Evolutionary conservation across 768 basidiomycete species (phyloP).

Genomic region (Leccinellum albellum): DNA sequence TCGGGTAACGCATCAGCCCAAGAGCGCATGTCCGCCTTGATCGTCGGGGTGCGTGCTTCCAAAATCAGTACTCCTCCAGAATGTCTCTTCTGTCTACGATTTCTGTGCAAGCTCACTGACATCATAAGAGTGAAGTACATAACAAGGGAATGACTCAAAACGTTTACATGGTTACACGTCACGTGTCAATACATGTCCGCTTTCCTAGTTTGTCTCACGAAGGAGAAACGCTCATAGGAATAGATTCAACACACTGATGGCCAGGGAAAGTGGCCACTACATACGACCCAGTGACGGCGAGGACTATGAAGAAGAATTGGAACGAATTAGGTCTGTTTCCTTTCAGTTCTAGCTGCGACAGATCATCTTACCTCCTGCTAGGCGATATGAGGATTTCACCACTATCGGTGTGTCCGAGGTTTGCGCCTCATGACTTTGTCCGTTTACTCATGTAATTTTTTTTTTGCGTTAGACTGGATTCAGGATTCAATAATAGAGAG

Average conservation of each 20-base stretch:
- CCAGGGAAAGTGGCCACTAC: constrained; percentile 21
- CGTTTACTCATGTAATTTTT: constrained; percentile 8
- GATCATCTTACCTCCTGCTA: constrained; percentile 32
- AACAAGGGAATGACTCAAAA: no score
- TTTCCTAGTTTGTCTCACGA: constrained; percentile 1
- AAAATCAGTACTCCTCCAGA: neutral
- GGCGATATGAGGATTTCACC: constrained; percentile 92
- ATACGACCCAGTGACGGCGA: constrained; percentile 27
- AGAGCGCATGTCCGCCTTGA: constrained; percentile 24
- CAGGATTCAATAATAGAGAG: constrained; percentile 91
- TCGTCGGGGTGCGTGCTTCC: constrained; percentile 16
- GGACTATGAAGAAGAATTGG: constrained; percentile 62
- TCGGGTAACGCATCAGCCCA: constrained; percentile 12
- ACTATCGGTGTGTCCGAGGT: constrained; percentile 69
- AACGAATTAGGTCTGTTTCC: constrained; percentile 53
- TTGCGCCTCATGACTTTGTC: constrained; percentile 9
- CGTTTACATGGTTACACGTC: constrained; percentile 20
- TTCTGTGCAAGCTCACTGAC: neutral
- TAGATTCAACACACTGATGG: constrained; percentile 16
- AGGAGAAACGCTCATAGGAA: neutral
- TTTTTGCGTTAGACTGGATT: constrained; percentile 75
- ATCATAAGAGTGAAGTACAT: neutral
- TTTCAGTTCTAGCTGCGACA: neutral
- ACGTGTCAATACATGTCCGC: constrained; percentile 9
- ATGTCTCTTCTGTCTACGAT: neutral